Evolutionary conservation across 192 early-diverging fungal species (phyloP), one percentile per base, ranked within the genome.

Genomic region (Chytriomyces hyalinus): DNA sequence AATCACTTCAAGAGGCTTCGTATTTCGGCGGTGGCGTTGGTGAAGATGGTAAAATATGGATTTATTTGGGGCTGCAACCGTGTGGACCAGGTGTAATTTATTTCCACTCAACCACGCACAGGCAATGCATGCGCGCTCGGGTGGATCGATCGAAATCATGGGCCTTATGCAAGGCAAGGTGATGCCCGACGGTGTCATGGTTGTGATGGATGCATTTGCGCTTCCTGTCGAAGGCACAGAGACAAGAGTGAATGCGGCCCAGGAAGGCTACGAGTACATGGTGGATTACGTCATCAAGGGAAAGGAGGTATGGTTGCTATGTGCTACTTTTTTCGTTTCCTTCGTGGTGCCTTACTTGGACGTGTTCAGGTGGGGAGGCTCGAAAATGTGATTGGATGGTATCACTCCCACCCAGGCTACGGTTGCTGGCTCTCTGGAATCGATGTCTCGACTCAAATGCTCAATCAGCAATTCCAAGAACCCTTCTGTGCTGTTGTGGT

Each of bases 371-470:
- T 95, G 9, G 97, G 96, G 6, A 86, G 95, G 48, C 78, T 93
- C 8, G 97, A 99, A 79, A 95, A 97, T 72, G 93, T 89, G 10
- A 90, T 98, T 82, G 97, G 97, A 0, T 99, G 97, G 97, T 99
- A 99, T 87, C 97, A 99, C 80, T 93, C 92, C 53, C 97, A 99
- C 84, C 97, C 97, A 15, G 97, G 97, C n/a, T 99, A 99, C 78
- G 96, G 97, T 6, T 99, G 97, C 86, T 99, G 97, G 97, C 86
- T 99, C 63, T 98, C 96, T 6, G 97, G 97, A 13, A 99, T 99
- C 80, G 97, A 99, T 78, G 96, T 98, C 4, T 87, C 88, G 53
- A 99, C 97, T 17, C 97, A 99, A 79, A 95, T 92, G 91, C 82
- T 94, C 46, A 97, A 98, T 83, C 97, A 99, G 79, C 86, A 92